Evolutionary conservation across 2,329 filamentous ascomycete species (phyloP), one percentile per base, ranked within the genome.

Genomic region (Colletotrichum gigasporum): DNA sequence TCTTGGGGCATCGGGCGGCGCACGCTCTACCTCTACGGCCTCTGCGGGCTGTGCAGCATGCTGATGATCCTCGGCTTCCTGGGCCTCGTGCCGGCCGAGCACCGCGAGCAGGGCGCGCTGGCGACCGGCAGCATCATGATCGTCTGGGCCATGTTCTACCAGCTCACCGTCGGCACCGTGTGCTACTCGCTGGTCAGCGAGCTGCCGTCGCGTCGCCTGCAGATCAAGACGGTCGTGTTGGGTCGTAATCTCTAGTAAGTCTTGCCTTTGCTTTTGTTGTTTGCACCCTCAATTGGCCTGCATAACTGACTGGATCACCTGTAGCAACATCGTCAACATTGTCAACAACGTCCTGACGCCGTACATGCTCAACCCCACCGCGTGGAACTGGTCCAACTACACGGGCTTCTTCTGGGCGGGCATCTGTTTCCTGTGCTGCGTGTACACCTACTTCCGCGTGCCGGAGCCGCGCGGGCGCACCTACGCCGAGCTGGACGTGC

Each of bases 191-290:
- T 97, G 10, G 94, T 97, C 4, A 88, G 91, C 1, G 94, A 97
- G 75, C 79, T 97, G 20, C 94, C 93, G 0, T 93, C 93, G 0
- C 87, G 92, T 12, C 87, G 94, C 2, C 84, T 97, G 32, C 91
- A 94, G 73, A 94, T 96, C 81, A 97, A 97, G 82, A 97, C 94
- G 0, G 91, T 97, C 20, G 94, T 96, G 1, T 85, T 97, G 2
- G 93, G 91, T 2, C 90, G 94, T 58, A 92, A 93, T 70, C 80
- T 93, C 45, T 92, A 91, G 84, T 86, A 75, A 76, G 83, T 79
- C n/a, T n/a, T 14, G 6, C 12, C 12, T 8, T 14, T 2, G 1
- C 11, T 12, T 24, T n/a, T n/a, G n/a, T n/a, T n/a, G 10, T 30
- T 8, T 44, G 48, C 37, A 68, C 68, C 47, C 69, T 58, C 32